Evolutionary conservation across 2,329 filamentous ascomycete genomes (phyloP).

Genomic region (Capronia americana): DNA sequence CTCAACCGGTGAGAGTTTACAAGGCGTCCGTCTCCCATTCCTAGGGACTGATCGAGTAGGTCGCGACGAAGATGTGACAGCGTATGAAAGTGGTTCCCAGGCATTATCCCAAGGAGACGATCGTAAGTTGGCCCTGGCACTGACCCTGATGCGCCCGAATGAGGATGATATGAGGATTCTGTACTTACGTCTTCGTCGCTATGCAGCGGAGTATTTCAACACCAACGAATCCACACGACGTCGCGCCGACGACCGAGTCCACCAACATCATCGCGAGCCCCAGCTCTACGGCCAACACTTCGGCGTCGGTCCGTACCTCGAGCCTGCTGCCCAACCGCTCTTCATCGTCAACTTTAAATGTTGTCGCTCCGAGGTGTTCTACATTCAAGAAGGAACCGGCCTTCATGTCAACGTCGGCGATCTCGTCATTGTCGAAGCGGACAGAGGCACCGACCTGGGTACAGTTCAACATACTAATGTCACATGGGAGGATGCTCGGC

Average conservation of each 20-base stretch:
- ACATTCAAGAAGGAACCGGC: constrained; percentile 93
- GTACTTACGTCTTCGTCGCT: constrained; percentile 49
- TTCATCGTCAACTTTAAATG: constrained; percentile 98
- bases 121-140: constrained; percentile 50
- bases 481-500: constrained; percentile 84
- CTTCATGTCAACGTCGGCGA: constrained; percentile 89
- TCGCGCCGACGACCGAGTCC: constrained; percentile 51
- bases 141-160: constrained; percentile 34
- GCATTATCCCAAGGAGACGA: constrained; percentile 48
- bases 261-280: constrained; percentile 33
- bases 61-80: constrained; percentile 48
- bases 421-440: constrained; percentile 95
- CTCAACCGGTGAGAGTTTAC: constrained; percentile 44
- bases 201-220: constrained; percentile 54
- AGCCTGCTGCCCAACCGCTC: constrained; percentile 68
- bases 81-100: constrained; percentile 47
- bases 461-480: constrained; percentile 90
- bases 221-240: constrained; percentile 44
- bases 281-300: constrained; percentile 36
- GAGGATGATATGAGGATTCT: constrained; percentile 45
- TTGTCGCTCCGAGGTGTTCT: constrained; percentile 92
- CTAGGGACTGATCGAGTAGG: constrained; percentile 38
- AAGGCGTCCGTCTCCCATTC: constrained; percentile 11
- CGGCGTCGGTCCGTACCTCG: constrained; percentile 38
- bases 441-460: constrained; percentile 92